Evolutionary conservation across 805 yeast species (phyloP), one percentile per base, ranked within the genome.

Genomic region (Sungouiozyma intestinalis): DNA sequence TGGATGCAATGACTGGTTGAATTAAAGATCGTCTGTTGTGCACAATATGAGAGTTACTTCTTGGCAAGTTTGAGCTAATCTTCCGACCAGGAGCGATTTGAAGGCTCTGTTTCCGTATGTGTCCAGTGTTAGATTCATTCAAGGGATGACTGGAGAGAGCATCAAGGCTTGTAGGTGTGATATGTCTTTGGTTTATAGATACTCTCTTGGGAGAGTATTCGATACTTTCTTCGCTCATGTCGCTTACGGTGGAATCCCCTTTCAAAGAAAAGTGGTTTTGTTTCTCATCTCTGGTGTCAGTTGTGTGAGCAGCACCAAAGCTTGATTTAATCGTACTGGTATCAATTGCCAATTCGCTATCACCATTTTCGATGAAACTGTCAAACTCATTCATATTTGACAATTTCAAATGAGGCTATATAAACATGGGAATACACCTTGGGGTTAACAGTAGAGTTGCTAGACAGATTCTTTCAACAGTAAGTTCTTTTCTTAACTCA

Each of bases 301-400:
- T 7, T 6, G 11, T 11, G 6, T 24, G 29, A 24, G 9, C 11
- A 24, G 9, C 11, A 7, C 9, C 24, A 33, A 32, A n/a, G 17
- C 42, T 34, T 3, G 42, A 54, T 20, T 45, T 50, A 38, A 57
- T 44, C 1, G 64, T 54, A 18, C 67, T 60, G 2, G 69, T 66
- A 43, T 66, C 71, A 14, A 63, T 53, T 34, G 62, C 46, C 32
- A 64, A 40, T 19, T 50, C 53, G 41, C 50, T 47, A 40, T 66
- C 71, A 14, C 62, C 55, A 35, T 58, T 57, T 41, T 59, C 57
- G 16, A 66, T 63, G 46, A 66, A 66, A 45, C 53, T 53, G 44
- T 66, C 69, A 41, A 65, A 64, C 43, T 58, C 57, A 41, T 54
- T 54, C 57, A 55, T 54, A n/a, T 24, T 15, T 16, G 14, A 13